Base-by-base conservation (phyloP, 768 basidiomycete species). In the Lactarius hatsudake region DNA sequence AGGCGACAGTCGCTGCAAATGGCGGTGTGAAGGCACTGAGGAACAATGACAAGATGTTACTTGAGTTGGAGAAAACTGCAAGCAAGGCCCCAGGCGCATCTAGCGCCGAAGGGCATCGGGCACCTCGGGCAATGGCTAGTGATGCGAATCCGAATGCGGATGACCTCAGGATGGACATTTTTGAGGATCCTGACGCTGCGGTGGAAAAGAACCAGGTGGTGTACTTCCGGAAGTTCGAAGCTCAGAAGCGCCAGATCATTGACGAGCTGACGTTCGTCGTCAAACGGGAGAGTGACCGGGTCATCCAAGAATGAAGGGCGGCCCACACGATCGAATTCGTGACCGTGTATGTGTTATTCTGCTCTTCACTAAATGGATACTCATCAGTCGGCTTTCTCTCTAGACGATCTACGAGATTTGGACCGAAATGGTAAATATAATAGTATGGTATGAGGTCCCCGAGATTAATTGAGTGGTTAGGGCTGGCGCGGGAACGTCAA, bases 381-480 rank as follows among this genome's bases (percentile, higher is more conserved):
- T 53, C 51, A 53, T 53, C 26, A 15, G 5, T 26, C 5, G 12
- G 6, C 51, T 1, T 26, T 17, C 51, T 53, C 26, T 53, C 51
- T 7, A 36, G 45, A 23, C 60, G 26, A 58, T 32, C 26, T 61
- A 62, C 54, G 55, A 55, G 20, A 59, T 61, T 54, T 74, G 73
- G 72, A 72, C 51, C 54, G 74, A 76, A 42, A 75, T 75, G 75
- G 75, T 74, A 9, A 3, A 3, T 15, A 42, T 6, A 3, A 54
- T 32, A 30, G 38, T 34, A 12, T 12, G 6, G 6, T 15, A 28
- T 55, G 5, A 20, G 28, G 3, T 5, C 9, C n/a, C 17, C 36
- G 32, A 59, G 5, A 12, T 30, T 54, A 34, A 63, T n/a, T 5
- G 30, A n/a, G 17, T 17, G 13, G 26, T 28, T n/a, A 65, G 64